These are phyloP conservation scores for Polytolypa hystricis DNA, from an alignment of 2,329 filamentous ascomycete species.

Conservation along the genomic window DNA sequence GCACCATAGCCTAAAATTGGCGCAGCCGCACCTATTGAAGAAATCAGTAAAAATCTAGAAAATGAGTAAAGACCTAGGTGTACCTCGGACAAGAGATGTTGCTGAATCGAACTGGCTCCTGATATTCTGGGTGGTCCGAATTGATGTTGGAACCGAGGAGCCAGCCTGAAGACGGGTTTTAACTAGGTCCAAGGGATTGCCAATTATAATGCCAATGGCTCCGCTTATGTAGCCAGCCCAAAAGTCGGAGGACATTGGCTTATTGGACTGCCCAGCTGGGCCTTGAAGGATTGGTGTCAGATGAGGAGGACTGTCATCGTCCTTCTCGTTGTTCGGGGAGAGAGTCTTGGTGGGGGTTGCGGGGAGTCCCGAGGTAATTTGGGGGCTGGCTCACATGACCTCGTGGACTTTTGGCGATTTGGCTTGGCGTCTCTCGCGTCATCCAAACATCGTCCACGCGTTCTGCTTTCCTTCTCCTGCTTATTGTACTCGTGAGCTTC, in stretches of 20 bases:
- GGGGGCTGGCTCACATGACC: conserved; percentile 14
- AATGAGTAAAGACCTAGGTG: conserved; percentile 4
- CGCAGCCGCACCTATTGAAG: conserved; percentile 57
- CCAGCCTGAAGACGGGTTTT: conserved; percentile 73
- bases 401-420: conserved; percentile 14
- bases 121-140: conserved; percentile 15
- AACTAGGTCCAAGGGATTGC: conserved; percentile 71
- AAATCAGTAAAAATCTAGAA: background rate
- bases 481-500: no score
- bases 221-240: conserved; percentile 89
- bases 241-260: conserved; percentile 71
- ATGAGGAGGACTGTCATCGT: background rate
- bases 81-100: conserved; percentile 30
- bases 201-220: conserved; percentile 73
- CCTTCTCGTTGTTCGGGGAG: no score
- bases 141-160: conserved; percentile 16
- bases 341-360: no score
- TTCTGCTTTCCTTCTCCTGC: no score
- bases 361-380: background rate
- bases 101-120: conserved; percentile 24
- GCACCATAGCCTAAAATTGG: conserved; percentile 84
- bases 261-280: conserved; percentile 1
- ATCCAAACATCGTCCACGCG: conserved; percentile 1
- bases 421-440: conserved; percentile 7
- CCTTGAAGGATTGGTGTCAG: conserved; percentile 3